phyloP scores from a whole-genome alignment of 306 rosid genomes.

The Hippophae tibetana region DNA sequence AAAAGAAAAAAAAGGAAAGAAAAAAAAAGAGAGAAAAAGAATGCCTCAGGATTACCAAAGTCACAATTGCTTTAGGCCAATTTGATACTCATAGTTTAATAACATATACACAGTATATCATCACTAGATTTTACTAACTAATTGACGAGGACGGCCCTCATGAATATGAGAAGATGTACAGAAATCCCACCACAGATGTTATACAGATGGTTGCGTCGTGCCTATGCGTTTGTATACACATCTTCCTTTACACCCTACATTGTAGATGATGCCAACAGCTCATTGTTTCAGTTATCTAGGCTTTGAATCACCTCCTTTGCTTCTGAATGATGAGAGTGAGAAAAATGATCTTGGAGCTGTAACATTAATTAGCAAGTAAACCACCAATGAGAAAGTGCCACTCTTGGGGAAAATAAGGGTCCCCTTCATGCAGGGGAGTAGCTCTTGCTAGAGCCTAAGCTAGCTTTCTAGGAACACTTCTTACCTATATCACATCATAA shows the following conservation, averaged over 20 bases:
- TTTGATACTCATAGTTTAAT: slow-evolving; percentile 37
- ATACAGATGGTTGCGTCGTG: slow-evolving; percentile 32
- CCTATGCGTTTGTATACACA: slow-evolving; percentile 29
- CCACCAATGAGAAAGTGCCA: slow-evolving; percentile 17
- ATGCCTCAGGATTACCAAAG: slow-evolving; percentile 66
- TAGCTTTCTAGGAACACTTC: no score
- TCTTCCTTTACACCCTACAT: slow-evolving; percentile 43
- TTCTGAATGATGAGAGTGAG: slow-evolving; percentile 86
- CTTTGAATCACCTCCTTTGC: slow-evolving; percentile 88
- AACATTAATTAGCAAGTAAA: slow-evolving; percentile 16
- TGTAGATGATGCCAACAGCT: slow-evolving; percentile 34
- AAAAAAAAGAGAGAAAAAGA: slow-evolving; percentile 11
- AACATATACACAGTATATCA: slow-evolving; percentile 48
- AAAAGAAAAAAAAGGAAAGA: slow-evolving; percentile 5
- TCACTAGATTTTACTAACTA: slow-evolving; percentile 23
- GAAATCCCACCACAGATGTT: slow-evolving; percentile 39
- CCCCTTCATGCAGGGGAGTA: no score
- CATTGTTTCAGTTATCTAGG: slow-evolving; percentile 44
- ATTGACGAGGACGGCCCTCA: slow-evolving; percentile 39
- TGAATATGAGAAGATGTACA: slow-evolving; percentile 63
- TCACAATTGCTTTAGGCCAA: slow-evolving; percentile 56
- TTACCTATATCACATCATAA: no score
- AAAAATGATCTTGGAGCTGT: slow-evolving; percentile 96
- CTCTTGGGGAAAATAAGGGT: neutral
- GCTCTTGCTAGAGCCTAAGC: no score